Evolutionary conservation across 2,329 filamentous ascomycete genomes (phyloP), one percentile per base, ranked within the genome.

Genomic region (Fusarium tjaetaba): DNA sequence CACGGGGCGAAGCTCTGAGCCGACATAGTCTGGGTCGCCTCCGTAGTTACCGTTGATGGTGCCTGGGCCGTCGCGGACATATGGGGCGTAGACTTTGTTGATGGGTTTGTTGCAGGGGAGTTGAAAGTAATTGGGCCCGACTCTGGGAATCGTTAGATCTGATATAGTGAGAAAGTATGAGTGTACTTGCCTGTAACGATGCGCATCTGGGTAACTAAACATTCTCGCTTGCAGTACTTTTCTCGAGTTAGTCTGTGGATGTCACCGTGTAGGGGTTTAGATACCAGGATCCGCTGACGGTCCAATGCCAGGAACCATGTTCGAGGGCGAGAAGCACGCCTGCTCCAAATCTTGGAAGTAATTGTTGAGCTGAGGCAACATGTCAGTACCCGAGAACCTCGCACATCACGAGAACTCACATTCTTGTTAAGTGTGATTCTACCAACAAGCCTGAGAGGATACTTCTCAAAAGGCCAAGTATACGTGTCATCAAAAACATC

Each of bases 271-370:
- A 53, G 5, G 10, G 14, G 2, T 9, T 5, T 22, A n/a, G 2
- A 2, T 9, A 53, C 51, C 51, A 1, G 89, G 88, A 78, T 93
- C 91, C 20, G 89, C 88, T 1, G 88, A 89, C 2, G 89, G 86
- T 51, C 87, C 90, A 59, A 91, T 85, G 9, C 91, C 91, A 0
- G 90, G 90, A 0, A 93, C 89, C 82, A 93, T 85, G 68, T 88
- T 90, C 0, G 88, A 89, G 0, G 91, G 91, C 0, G 88, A 90
- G 78, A 93, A 93, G 4, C 89, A 88, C 0, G 88, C 88, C 80
- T 93, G 91, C 79, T 93, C 91, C 62, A 92, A 88, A 74, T 94
- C 92, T 62, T 88, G 85, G 76, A 93, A 92, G 83, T 92, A 93
- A 81, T 93, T 93, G 61, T 87, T 81, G 2, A 74, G 72, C 74